Percentiles rank a stretch among this genome's conserved stretches.
These are phyloP conservation scores for Wilhelminamyces savonicus DNA, from an alignment of 805 yeast species.

Conservation along the genomic window DNA sequence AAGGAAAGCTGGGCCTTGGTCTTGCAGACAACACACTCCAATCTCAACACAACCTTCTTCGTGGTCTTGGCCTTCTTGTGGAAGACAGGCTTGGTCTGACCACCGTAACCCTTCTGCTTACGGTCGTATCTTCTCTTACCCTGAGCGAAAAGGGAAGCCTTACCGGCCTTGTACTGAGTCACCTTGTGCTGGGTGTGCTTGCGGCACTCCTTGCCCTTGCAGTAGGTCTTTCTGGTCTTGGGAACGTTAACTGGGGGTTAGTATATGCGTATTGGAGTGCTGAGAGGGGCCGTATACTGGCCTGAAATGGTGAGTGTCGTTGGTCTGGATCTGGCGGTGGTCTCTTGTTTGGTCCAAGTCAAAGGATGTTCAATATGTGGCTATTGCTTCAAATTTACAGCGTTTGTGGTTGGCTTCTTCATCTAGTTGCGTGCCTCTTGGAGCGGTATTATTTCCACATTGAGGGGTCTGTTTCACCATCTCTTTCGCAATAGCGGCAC, in stretches of 20 bases:
- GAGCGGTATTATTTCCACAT: too few species aligned
- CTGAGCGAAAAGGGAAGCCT: conserved; percentile 98
- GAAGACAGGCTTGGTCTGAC: conserved; percentile 99
- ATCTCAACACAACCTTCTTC: conserved; percentile 99
- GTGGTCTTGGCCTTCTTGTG: conserved; percentile 99
- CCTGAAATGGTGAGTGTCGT: background rate
- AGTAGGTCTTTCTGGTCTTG: conserved; percentile 99
- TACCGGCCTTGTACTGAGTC: conserved; percentile 99
- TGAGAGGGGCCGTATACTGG: too few species aligned
- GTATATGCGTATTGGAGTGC: too few species aligned
- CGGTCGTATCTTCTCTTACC: conserved; percentile 99
- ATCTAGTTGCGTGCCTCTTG: too few species aligned
- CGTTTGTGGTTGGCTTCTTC: too few species aligned
- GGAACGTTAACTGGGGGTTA: conserved; percentile 97
- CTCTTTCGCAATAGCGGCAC: too few species aligned
- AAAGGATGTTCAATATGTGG: too few species aligned
- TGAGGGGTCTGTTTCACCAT: too few species aligned
- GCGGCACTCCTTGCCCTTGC: conserved; percentile 98
- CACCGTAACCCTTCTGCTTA: conserved; percentile 99
- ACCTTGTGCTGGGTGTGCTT: conserved; percentile 99
- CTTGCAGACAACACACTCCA: conserved; percentile 98
- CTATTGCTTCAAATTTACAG: too few species aligned
- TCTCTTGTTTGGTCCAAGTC: too few species aligned
- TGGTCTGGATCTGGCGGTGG: too few species aligned
- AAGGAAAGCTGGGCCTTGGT: conserved; percentile 96